Conservation (phyloP, 1,284 basidiomycete genomes). For the Ustilago nuda region DNA sequence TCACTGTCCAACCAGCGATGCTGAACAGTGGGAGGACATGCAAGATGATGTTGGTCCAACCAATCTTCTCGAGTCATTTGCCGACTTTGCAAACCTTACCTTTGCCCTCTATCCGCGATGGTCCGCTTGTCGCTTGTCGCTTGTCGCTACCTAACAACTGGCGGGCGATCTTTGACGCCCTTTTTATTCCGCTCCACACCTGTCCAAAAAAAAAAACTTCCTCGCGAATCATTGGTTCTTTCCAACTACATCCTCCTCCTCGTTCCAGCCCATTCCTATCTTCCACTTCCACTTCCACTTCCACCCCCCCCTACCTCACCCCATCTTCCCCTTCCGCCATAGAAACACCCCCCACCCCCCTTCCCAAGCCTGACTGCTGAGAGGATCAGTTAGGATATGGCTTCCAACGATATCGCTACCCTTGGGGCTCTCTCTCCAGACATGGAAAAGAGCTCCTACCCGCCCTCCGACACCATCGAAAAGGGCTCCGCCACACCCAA, state of each 20-base stretch:
- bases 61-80: neutral
- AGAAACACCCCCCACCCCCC: no score
- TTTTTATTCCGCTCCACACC: neutral
- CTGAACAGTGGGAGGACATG: neutral
- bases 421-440: slow-evolving; percentile 21
- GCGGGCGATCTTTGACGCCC: neutral
- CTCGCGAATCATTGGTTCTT: slow-evolving; percentile 15
- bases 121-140: neutral
- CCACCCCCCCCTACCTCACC: neutral
- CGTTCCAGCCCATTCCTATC: slow-evolving; percentile 1
- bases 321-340: neutral
- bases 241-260: slow-evolving; percentile 1
- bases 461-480: slow-evolving; percentile 25
- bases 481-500: slow-evolving; percentile 22
- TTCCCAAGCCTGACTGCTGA: neutral
- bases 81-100: neutral
- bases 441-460: slow-evolving; percentile 32
- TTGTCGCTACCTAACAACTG: neutral
- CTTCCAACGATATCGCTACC: slow-evolving; percentile 20
- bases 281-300: neutral
- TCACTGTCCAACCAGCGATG: slow-evolving; percentile 4
- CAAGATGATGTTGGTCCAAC: neutral
- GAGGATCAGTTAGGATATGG: slow-evolving; percentile 20
- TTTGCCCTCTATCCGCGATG: neutral
- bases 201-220: slow-evolving; percentile 20